These are phyloP conservation scores for Entamoeba dispar DNA, from an alignment of 208 protist genomes.

Conservation along the genomic window DNA sequence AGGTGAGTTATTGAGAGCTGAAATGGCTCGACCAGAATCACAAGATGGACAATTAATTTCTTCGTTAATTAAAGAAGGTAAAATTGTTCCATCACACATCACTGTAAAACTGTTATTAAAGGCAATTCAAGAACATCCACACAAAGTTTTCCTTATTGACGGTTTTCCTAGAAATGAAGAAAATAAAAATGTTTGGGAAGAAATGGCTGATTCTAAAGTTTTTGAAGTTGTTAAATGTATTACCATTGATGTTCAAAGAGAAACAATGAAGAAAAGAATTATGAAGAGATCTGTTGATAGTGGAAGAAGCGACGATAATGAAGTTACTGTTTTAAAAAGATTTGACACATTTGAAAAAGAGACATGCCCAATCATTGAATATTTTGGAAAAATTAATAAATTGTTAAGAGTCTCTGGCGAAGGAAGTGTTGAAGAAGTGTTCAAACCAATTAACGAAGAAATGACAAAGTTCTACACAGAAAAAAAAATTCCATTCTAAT, in stretches of 20 bases:
- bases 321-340: background rate
- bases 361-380: background rate
- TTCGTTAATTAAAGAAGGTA: conserved; percentile 33
- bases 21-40: background rate
- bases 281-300: background rate
- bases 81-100: conserved; percentile 21
- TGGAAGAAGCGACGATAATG: background rate
- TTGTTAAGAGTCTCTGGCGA: background rate
- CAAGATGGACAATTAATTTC: conserved; percentile 29
- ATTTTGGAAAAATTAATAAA: background rate
- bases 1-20: conserved; percentile 37
- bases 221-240: background rate
- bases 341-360: background rate
- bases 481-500: too few relatives aligned
- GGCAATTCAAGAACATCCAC: background rate
- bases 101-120: background rate
- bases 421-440: background rate
- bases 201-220: too few relatives aligned
- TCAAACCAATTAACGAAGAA: background rate
- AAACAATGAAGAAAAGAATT: background rate
- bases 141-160: background rate
- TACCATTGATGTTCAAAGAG: background rate
- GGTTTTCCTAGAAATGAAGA: background rate
- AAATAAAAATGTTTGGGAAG: background rate
- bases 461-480: background rate